Conservation (phyloP, 192 early-diverging fungal species). For the Umbelopsis vinacea region DNA sequence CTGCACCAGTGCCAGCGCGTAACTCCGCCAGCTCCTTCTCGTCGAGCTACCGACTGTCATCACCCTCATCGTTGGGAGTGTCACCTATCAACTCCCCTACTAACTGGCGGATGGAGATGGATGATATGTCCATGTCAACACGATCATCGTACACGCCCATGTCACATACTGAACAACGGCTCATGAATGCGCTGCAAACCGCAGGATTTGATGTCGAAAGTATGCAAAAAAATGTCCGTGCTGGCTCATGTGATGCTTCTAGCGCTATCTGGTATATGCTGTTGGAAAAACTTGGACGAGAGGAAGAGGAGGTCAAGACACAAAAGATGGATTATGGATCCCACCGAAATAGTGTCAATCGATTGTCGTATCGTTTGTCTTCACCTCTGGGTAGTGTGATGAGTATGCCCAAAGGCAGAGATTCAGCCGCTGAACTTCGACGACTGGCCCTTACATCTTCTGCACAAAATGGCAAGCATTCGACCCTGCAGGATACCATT, state of each 20-base stretch:
- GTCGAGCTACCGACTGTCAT: constrained; percentile 31
- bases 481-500: not conserved
- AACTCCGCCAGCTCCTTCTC: constrained; percentile 31
- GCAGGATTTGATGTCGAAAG: constrained; percentile 63
- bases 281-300: constrained; percentile 42
- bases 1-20: constrained; percentile 11
- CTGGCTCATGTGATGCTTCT: constrained; percentile 60
- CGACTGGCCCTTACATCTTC: constrained; percentile 22
- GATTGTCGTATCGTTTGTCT: not conserved
- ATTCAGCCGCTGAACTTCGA: not conserved
- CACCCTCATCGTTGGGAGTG: constrained; percentile 39
- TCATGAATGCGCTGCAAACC: constrained; percentile 48
- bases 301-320: constrained; percentile 1
- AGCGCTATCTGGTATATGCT: constrained; percentile 76
- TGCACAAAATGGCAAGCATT: not conserved
- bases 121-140: constrained; percentile 38
- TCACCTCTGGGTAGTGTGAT: constrained; percentile 14
- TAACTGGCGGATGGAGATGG: constrained; percentile 24
- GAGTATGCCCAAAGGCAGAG: not conserved
- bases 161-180: constrained; percentile 50
- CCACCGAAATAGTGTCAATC: not conserved
- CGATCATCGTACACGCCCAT: constrained; percentile 39
- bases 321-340: not conserved
- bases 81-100: constrained; percentile 36
- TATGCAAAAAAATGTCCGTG: constrained; percentile 58